A percentile compares a stretch with the other conserved stretches of the same genome.
phyloP scores from a whole-genome alignment of 2,329 filamentous ascomycete genomes.

The Penicillium nordicum region DNA sequence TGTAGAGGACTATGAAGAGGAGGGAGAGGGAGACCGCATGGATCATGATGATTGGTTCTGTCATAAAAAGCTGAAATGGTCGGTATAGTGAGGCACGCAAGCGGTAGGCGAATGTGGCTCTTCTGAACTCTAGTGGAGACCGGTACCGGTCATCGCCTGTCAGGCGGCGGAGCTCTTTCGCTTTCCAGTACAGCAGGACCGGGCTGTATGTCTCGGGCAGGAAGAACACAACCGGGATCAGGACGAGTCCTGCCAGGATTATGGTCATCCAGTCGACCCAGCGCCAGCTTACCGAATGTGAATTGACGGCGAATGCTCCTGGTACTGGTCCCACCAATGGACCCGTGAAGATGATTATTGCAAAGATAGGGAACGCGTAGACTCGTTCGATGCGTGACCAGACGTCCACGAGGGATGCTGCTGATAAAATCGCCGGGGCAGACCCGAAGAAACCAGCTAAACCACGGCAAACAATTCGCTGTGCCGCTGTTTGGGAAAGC shows the following conservation, averaged over 20 bases:
- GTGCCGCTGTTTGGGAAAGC: constrained; percentile 46
- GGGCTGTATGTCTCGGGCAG: constrained; percentile 53
- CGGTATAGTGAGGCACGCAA: constrained; percentile 47
- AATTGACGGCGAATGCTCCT: constrained; percentile 45
- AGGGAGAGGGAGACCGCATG: constrained; percentile 27
- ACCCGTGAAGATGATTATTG: constrained; percentile 44
- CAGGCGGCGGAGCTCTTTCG: constrained; percentile 38
- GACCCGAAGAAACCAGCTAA: constrained; percentile 48
- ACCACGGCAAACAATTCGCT: constrained; percentile 50
- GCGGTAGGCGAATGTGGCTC: constrained; percentile 38
- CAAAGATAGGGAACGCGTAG: constrained; percentile 50
- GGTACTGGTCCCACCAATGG: constrained; percentile 41
- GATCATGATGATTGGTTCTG: constrained; percentile 38
- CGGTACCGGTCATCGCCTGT: constrained; percentile 48
- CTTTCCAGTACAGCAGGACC: constrained; percentile 47
- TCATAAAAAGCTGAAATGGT: constrained; percentile 47
- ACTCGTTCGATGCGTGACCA: constrained; percentile 47
- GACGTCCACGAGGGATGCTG: constrained; percentile 46
- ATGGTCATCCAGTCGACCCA: constrained; percentile 48
- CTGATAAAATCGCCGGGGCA: constrained; percentile 45
- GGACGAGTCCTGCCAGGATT: constrained; percentile 35
- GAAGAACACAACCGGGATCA: constrained; percentile 41
- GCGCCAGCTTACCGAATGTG: constrained; percentile 42
- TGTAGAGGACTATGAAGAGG: constrained; percentile 33
- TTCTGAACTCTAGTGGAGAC: constrained; percentile 46